Conservation (phyloP, 768 basidiomycete species). For the Hygrophoropsis aurantiaca region DNA sequence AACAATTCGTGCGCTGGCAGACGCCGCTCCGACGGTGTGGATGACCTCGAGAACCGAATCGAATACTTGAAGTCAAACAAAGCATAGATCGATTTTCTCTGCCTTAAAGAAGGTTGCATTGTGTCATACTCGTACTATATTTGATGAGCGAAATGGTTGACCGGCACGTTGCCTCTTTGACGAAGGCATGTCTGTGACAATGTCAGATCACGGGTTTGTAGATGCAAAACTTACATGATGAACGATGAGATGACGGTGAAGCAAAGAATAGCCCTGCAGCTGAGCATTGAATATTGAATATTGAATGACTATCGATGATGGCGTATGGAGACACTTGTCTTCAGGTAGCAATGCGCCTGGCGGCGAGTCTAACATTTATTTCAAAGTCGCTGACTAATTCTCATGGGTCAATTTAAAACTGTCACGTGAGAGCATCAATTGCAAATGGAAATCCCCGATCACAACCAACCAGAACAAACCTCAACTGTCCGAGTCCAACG, state of each 20-base stretch:
- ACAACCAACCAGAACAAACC: too few relatives aligned
- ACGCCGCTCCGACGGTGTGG: background rate
- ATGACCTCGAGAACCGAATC: background rate
- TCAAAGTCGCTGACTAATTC: too few relatives aligned
- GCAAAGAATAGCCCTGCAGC: slow-evolving; percentile 3
- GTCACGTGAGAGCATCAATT: too few relatives aligned
- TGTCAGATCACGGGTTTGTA: background rate
- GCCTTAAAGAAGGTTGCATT: background rate
- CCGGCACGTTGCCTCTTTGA: slow-evolving; percentile 1
- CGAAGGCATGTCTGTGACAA: slow-evolving; percentile 4
- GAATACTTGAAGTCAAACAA: background rate
- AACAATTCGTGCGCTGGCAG: slow-evolving; percentile 4
- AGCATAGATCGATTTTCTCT: background rate
- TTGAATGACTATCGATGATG: background rate
- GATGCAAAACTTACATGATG: slow-evolving; percentile 5
- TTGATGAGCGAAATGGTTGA: slow-evolving; percentile 5
- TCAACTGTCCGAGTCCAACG: too few relatives aligned
- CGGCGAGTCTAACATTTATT: too few relatives aligned
- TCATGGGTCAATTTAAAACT: too few relatives aligned
- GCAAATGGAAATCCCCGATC: too few relatives aligned
- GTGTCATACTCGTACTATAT: background rate
- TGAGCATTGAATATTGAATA: too few relatives aligned
- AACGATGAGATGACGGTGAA: slow-evolving; percentile 9
- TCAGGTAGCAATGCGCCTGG: slow-evolving; percentile 2
- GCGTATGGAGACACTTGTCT: background rate